Base-by-base conservation (phyloP, 441 rosid species). In the Sinapis alba region DNA sequence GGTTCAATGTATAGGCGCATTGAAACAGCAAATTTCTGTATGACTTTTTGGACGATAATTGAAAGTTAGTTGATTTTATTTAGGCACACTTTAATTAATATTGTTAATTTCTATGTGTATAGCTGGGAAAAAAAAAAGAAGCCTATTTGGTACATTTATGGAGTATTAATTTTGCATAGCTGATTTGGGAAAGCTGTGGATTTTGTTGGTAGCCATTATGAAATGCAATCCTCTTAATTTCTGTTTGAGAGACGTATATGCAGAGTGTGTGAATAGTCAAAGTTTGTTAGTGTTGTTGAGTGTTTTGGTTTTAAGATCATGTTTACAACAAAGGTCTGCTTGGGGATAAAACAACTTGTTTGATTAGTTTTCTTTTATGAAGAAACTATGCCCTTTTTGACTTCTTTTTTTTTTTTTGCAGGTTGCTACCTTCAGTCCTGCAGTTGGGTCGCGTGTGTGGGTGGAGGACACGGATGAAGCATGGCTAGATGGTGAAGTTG, bases 401-500 rank as follows among this genome's bases (percentile, higher is more conserved):
- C 50, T 19, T 53, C 57, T 71, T 76, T 80, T 54, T 28, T 69
- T 75, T 80, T 54, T 27, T 24, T 58, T 47, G 79, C 86, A 93
- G 99, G 92, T 84, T 76, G 79, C 85, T 75, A 57, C 82, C 62
- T 80, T 82, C 64, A 82, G 78, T 76, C 82, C 86, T 62, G 81
- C 71, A 7, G 90, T 88, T 67, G 97, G 97, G 74, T 86, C 98
- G 71, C 86, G 78, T 68, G 97, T 91, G 78, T 95, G 99, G 98
- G 73, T 95, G 81, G 99, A 91, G 82, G 97, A 95, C 80, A 86
- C 92, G 8, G 93, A 89, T 10, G 83, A 50, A 69, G 92, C 97
- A 67, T 95, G 99, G 99, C 56, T 93, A 57, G 99, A 91, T 84
- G 99, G 97, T 68, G 95, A 91, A 86, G 97, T 95, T 26, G 68